A percentile compares a stretch with the other conserved stretches of the same genome.
These are phyloP conservation scores for Ustilago trichophora DNA, from an alignment of 1,284 basidiomycete species.

Conservation along the genomic window DNA sequence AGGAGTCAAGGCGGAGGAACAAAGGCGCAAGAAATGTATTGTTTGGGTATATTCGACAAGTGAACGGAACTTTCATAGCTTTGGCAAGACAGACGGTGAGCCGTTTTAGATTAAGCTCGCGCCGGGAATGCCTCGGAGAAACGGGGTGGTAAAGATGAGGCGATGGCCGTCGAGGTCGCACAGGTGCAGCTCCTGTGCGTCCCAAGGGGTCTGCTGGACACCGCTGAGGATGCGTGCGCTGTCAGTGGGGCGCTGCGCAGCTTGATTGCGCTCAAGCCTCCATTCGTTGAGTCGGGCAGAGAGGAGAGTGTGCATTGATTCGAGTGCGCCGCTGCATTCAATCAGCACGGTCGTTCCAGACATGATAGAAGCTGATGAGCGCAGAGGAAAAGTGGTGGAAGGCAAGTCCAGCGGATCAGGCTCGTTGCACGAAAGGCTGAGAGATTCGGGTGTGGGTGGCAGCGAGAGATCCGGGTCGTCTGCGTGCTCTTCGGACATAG, in stretches of 20 bases:
- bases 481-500: conserved; percentile 9
- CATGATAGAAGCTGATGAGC: conserved; percentile 1
- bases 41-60: conserved; percentile 27
- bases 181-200: conserved; percentile 45
- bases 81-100: too few relatives aligned
- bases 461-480: neutral
- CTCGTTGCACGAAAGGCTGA: conserved; percentile 12
- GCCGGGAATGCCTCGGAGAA: conserved; percentile 9
- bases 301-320: conserved; percentile 29
- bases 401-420: conserved; percentile 16
- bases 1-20: too few relatives aligned
- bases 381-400: conserved; percentile 14
- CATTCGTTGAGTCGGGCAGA: conserved; percentile 27
- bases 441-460: conserved; percentile 21
- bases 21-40: conserved; percentile 16
- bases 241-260: conserved; percentile 2
- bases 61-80: neutral
- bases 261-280: conserved; percentile 16
- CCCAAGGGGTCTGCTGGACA: conserved; percentile 37
- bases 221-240: conserved; percentile 18
- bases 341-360: conserved; percentile 29
- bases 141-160: conserved; percentile 34
- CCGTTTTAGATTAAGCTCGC: conserved; percentile 11
- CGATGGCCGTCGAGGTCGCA: conserved; percentile 45
- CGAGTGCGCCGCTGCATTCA: conserved; percentile 23